Evolutionary conservation across 176 grass and related monocot genomes (phyloP).

Genomic region (Triticum aestivum): IWGSC_CS_RefSeq_v2.1 NC_057812.1:551996802-551997301

Average conservation of each 20-base stretch:
- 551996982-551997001: background rate
- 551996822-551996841: constrained; percentile 44
- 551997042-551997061: background rate
- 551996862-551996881: constrained; percentile 26
- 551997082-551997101: background rate
- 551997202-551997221: background rate
- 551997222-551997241: too few species aligned
- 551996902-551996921: too few species aligned
- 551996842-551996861: constrained; percentile 42
- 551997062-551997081: background rate
- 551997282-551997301: background rate
- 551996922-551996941: too few species aligned
- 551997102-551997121: background rate
- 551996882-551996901: background rate
- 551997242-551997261: background rate
- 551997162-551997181: background rate
- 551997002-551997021: background rate
- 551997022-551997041: background rate
- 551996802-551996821: constrained; percentile 49
- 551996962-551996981: background rate
- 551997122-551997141: background rate
- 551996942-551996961: background rate
- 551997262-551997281: background rate
- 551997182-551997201: background rate
- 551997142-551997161: background rate